Conservation (phyloP, 768 basidiomycete species). For the Leucocoprinus leucothites region DNA sequence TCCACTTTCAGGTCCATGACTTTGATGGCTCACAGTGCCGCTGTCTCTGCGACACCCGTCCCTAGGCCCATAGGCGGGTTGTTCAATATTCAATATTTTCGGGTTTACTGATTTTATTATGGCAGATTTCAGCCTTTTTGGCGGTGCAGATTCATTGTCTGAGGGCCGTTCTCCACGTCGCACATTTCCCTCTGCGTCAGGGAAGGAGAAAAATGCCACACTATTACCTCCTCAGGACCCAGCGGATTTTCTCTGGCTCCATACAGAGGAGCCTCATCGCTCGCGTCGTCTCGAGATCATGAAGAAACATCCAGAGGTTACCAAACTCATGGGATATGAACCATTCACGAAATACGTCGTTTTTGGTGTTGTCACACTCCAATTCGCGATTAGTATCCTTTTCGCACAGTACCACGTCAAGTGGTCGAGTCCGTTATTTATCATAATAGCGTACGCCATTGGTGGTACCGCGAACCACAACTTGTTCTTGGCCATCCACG, state of each 20-base stretch:
- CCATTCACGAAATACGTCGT: conserved; percentile 90
- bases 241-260: conserved; percentile 89
- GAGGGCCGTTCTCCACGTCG: conserved; percentile 37
- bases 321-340: conserved; percentile 95
- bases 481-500: conserved; percentile 96
- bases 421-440: conserved; percentile 50
- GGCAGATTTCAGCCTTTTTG: conserved; percentile 75
- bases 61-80: neutral
- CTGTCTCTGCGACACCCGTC: neutral
- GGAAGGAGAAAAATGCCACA: neutral
- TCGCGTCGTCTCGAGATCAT: conserved; percentile 84
- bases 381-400: conserved; percentile 56
- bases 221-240: conserved; percentile 57
- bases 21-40: neutral
- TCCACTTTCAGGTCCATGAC: neutral
- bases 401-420: neutral
- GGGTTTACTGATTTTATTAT: neutral
- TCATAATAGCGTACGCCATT: conserved; percentile 76
- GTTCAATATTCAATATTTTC: neutral
- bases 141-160: conserved; percentile 75
- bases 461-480: conserved; percentile 98
- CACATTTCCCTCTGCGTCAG: neutral
- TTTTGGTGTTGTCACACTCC: conserved; percentile 74
- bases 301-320: conserved; percentile 94
- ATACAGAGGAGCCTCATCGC: conserved; percentile 98